Evolutionary conservation across 2,329 filamentous ascomycete species (phyloP).

Genomic region (Pseudocercospora ulei): DNA sequence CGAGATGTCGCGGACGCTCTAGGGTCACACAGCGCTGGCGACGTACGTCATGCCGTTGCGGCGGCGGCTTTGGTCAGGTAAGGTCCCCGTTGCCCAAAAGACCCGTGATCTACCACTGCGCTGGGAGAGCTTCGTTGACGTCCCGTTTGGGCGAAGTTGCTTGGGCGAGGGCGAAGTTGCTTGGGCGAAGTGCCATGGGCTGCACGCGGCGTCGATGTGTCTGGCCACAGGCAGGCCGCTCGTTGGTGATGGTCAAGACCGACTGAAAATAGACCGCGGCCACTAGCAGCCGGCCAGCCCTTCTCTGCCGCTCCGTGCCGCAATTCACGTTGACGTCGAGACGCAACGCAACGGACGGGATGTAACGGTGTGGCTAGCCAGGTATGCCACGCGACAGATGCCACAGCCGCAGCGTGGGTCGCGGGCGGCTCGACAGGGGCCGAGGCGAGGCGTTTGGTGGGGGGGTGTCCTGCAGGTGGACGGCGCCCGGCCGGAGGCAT

Average conservation of each 20-base stretch:
- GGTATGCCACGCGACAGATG: slow-evolving; percentile 9
- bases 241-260: no score
- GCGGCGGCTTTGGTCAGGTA: slow-evolving; percentile 1
- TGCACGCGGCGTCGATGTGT: neutral
- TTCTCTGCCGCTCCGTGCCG: slow-evolving; percentile 1
- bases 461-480: slow-evolving; percentile 16
- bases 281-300: neutral
- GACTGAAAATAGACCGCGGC: no score
- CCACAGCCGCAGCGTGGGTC: slow-evolving; percentile 7
- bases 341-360: neutral
- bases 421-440: slow-evolving; percentile 1
- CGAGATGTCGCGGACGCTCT: slow-evolving; percentile 6
- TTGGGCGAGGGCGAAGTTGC: slow-evolving; percentile 5
- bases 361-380: slow-evolving; percentile 8
- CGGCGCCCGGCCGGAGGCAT: slow-evolving; percentile 8
- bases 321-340: neutral
- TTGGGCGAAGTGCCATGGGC: slow-evolving; percentile 3
- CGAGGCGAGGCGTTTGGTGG: slow-evolving; percentile 2
- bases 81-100: slow-evolving; percentile 8
- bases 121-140: slow-evolving; percentile 8
- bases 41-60: slow-evolving; percentile 5
- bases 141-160: slow-evolving; percentile 4
- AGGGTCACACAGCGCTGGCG: slow-evolving; percentile 2
- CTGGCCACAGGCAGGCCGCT: slow-evolving; percentile 1
- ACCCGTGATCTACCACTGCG: slow-evolving; percentile 8